Conservation (phyloP, 257 asterid genomes). For the Scutellaria minor region DNA sequence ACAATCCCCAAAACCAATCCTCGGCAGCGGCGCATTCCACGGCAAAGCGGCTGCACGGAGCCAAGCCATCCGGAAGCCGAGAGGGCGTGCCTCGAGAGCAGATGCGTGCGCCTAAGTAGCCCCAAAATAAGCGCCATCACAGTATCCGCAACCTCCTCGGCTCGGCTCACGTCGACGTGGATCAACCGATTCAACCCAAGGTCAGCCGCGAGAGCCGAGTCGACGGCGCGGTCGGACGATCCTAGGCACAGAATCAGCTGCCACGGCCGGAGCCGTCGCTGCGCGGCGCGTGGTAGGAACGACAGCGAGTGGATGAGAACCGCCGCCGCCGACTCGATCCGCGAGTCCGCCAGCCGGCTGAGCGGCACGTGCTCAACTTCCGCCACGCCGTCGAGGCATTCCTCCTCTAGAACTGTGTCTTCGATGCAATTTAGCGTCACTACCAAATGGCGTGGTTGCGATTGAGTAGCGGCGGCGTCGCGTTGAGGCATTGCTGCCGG, state of each 20-base stretch:
- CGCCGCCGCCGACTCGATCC: constrained; percentile 88
- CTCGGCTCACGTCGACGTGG: constrained; percentile 90
- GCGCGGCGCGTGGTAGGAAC: constrained; percentile 99
- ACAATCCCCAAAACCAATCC: constrained; percentile 91
- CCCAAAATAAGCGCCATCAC: constrained; percentile 97
- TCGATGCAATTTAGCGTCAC: constrained; percentile 94
- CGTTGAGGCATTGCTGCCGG: constrained; percentile 56
- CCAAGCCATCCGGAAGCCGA: constrained; percentile 99
- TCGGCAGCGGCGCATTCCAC: constrained; percentile 71
- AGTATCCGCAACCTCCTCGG: constrained; percentile 97
- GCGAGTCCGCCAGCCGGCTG: constrained; percentile 81
- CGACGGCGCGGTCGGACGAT: constrained; percentile 83
- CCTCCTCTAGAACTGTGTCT: constrained; percentile 70
- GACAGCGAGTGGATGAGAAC: constrained; percentile 92
- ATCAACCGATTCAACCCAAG: constrained; percentile 77
- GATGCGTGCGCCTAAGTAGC: constrained; percentile 87
- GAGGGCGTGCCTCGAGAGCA: constrained; percentile 82
- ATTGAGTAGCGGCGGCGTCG: constrained; percentile 40
- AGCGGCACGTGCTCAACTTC: constrained; percentile 86
- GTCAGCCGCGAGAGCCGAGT: constrained; percentile 85
- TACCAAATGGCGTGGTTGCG: constrained; percentile 64
- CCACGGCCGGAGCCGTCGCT: constrained; percentile 93
- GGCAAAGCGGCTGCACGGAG: constrained; percentile 96
- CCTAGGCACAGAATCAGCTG: constrained; percentile 96
- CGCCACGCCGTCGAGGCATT: constrained; percentile 79